Percentiles rank a stretch among this genome's conserved stretches.
Evolutionary conservation across 768 basidiomycete species (phyloP).

Genomic region (Leccinum longicurvipes): DNA sequence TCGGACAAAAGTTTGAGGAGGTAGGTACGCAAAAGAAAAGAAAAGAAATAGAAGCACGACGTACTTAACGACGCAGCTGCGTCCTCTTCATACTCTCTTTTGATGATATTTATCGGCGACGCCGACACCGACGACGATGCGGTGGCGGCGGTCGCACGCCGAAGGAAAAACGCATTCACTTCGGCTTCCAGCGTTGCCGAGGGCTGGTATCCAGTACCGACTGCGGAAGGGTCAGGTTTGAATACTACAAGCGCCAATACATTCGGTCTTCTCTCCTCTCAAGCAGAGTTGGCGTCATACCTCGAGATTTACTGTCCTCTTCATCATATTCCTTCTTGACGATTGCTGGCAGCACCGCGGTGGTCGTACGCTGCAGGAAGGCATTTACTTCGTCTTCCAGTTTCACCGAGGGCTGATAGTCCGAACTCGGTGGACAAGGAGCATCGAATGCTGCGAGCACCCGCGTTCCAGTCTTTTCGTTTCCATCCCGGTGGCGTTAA

Average conservation of each 20-base stretch:
- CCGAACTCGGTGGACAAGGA: neutral
- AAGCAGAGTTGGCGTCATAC: neutral
- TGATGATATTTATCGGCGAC: neutral
- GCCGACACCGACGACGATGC: neutral
- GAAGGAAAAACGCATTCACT: conserved; percentile 2
- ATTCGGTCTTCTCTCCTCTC: neutral
- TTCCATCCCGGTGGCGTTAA: neutral
- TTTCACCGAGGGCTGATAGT: neutral
- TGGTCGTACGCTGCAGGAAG: neutral
- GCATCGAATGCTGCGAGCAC: neutral
- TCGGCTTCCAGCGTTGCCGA: conserved; percentile 4
- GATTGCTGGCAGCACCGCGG: neutral
- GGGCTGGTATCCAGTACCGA: neutral
- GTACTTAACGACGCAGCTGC: neutral
- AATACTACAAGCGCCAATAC: neutral
- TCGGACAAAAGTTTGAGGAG: neutral
- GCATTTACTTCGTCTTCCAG: conserved; percentile 4
- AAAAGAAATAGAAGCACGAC: neutral
- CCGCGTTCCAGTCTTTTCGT: neutral
- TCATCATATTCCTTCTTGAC: neutral
- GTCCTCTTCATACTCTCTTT: conserved; percentile 17
- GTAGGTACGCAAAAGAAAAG: neutral
- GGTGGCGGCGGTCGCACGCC: neutral
- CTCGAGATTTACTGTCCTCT: neutral
- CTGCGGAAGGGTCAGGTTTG: neutral